Evolutionary conservation across 108 stramenopile species (phyloP), one percentile per base, ranked within the genome.

Genomic region (Pseudonitzschia multiseries): DNA sequence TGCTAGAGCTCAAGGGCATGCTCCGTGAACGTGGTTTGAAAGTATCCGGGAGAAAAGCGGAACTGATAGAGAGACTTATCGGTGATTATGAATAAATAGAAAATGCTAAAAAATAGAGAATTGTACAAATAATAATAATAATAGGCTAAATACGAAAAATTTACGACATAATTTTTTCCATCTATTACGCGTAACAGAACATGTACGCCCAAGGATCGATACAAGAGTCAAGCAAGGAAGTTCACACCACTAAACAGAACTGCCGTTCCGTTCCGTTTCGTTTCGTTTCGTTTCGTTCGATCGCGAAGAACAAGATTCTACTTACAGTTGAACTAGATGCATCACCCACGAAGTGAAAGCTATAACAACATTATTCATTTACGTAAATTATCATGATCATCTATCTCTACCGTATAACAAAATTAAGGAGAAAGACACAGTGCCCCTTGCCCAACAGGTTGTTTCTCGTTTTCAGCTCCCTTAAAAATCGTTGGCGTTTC

Each of bases 21-120:
- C 77, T 93, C 33, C 76, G 86, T 41, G 79, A 81, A 32, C 76
- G 73, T 40, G 90, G 90, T 0, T 65, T 94, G 36, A 96, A 93
- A 71, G 84, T 96, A 50, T 84, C 88, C 24, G 95, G 95, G 12
- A 92, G 79, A 63, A 96, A 96, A 72, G 68, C 84, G 3, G 93
- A 94, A 64, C 73, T 96, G 28, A 93, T 96, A 67, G 87, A 87
- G 33, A 81, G 95, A 60, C 26, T 56, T 18, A 14, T 14, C 46
- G 13, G 74, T 92, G 54, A 46, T 26, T 1, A 43, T 41, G 5
- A 59, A 4, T 57, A 57, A 59, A 59, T 59, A 59, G 57, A 59
- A 59, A 28, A 31, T n/a, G 15, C 21, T 59, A 31, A 59, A 14
- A 0, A 10, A 59, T 59, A 59, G 27, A 59, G 29, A 59, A 31